Base-by-base conservation (phyloP, 371 early-diverging fungal genomes). In the Synchytrium microbalum region DNA sequence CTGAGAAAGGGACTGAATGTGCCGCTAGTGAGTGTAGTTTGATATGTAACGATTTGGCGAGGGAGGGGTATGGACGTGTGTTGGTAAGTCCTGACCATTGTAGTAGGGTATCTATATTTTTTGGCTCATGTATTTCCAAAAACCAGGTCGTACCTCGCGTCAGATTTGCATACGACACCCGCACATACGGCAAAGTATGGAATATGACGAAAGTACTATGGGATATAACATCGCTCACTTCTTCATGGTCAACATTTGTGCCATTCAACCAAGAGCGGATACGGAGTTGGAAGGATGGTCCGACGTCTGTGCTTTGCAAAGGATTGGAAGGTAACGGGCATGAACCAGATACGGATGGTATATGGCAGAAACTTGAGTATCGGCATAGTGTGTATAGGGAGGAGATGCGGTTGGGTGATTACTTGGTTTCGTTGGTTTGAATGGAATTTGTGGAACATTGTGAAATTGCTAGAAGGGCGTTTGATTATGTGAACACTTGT, bases 271-370 rank as follows among this genome's bases (percentile, higher is more conserved):
- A 5, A 10, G 46, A 38, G 46, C 5, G 46, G 46, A 38, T 38
- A 38, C 46, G 46, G 19, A 38, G 19, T 5, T 38, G 46, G 46
- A 38, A 19, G 46, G 10, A 38, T 19, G 46, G 46, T 38, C 46
- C 46, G 19, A 38, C 5, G 46, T 5, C 5, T 5, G 46, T 38
- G 10, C 10, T 38, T 5, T 38, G 46, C 19, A 19, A 5, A 38
- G 46, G 46, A 38, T 38, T 38, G 46, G 46, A 38, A 38, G 19
- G 46, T n/a, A n/a, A n/a, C n/a, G n/a, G n/a, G n/a, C n/a, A n/a
- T n/a, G n/a, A n/a, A n/a, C n/a, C n/a, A n/a, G n/a, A n/a, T n/a
- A n/a, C n/a, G n/a, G n/a, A n/a, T n/a, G n/a, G n/a, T n/a, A n/a
- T n/a, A n/a, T n/a, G n/a, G n/a, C n/a, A n/a, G n/a, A n/a, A n/a